Conservation (phyloP, 805 yeast species). For the Suhomyces pyralidae region DNA sequence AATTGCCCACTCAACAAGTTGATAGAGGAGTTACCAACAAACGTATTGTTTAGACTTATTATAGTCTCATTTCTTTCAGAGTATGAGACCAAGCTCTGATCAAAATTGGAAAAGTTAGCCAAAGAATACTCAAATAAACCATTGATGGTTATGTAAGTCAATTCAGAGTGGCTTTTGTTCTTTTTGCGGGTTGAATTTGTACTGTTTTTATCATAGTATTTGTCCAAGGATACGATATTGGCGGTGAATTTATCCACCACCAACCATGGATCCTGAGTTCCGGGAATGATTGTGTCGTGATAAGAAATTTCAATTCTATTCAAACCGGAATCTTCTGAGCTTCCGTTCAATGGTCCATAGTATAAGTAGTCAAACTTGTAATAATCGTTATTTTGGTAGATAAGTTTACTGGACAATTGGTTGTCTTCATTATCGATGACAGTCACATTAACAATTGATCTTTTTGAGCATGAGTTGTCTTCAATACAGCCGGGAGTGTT, state of each 20-base stretch:
- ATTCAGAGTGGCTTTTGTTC: conserved; percentile 11
- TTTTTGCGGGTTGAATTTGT: conserved; percentile 24
- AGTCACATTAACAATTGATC: conserved; percentile 81
- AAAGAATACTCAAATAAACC: conserved; percentile 83
- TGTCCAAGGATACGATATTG: conserved; percentile 46
- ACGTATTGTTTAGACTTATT: conserved; percentile 31
- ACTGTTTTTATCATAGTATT: conserved; percentile 23
- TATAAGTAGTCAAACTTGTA: conserved; percentile 78
- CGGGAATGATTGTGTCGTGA: conserved; percentile 18
- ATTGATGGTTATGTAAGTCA: conserved; percentile 46
- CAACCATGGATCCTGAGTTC: conserved; percentile 37
- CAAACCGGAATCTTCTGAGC: conserved; percentile 38
- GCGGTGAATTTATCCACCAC: conserved; percentile 71
- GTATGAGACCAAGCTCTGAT: conserved; percentile 23
- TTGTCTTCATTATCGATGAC: conserved; percentile 49
- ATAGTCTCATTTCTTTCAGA: conserved; percentile 17
- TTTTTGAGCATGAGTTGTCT: conserved; percentile 62
- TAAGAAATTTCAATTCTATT: conserved; percentile 30
- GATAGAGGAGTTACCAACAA: conserved; percentile 40
- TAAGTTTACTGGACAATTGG: conserved; percentile 38
- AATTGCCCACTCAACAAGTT: conserved; percentile 33
- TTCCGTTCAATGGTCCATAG: conserved; percentile 61
- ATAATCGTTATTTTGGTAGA: conserved; percentile 78
- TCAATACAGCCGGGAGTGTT: conserved; percentile 84
- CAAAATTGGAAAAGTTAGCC: conserved; percentile 53